Evolutionary conservation across 192 early-diverging fungal genomes (phyloP).

Genomic region (Oehlia diaphana): DNA sequence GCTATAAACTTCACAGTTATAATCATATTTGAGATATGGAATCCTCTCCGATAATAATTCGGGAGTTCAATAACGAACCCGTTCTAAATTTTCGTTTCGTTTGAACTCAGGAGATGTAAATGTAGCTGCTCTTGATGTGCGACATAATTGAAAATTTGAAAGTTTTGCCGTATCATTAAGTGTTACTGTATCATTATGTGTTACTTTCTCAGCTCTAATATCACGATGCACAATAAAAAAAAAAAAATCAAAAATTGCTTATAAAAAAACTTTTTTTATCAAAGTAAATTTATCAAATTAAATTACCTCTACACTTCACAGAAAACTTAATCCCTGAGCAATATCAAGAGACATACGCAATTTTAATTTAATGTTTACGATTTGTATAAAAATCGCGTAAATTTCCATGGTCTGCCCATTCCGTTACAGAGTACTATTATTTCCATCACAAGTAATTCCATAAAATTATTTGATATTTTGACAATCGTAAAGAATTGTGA

Average conservation of each 20-base stretch:
- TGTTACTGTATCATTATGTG: neutral
- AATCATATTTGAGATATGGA: neutral
- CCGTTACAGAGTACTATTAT: neutral
- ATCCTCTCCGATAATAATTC: neutral
- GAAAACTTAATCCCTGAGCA: constrained; percentile 15
- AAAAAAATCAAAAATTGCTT: no score
- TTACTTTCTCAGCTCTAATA: constrained; percentile 21
- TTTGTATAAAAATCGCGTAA: neutral
- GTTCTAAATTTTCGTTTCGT: no score
- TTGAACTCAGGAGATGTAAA: neutral
- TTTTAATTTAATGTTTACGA: neutral
- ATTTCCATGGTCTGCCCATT: constrained; percentile 25
- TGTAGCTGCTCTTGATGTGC: no score
- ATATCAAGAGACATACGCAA: constrained; percentile 9
- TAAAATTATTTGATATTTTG: constrained; percentile 11
- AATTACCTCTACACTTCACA: neutral
- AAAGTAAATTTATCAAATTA: no score
- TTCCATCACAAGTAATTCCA: neutral
- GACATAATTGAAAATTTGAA: constrained; percentile 11
- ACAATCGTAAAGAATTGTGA: constrained; percentile 5
- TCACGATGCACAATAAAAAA: constrained; percentile 16
- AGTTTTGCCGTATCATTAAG: neutral
- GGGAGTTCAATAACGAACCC: neutral
- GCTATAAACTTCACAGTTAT: constrained; percentile 2
- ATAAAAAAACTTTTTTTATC: no score